These are phyloP conservation scores for Wickerhamia fluorescens DNA, from an alignment of 805 yeast genomes.

Conservation along the genomic window DNA sequence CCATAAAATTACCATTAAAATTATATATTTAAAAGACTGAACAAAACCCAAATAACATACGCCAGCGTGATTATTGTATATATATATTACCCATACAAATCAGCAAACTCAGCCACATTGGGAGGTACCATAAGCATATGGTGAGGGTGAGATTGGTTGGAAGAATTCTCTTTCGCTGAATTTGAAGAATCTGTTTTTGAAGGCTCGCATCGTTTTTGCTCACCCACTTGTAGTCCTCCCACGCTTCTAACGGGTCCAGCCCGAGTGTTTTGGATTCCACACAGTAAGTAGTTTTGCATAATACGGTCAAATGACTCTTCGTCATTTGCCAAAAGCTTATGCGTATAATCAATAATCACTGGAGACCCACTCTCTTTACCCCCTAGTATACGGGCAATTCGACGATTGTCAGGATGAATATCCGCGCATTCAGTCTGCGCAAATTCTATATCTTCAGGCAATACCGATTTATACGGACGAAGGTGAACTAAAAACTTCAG, in stretches of 20 bases:
- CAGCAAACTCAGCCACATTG: conserved; percentile 39
- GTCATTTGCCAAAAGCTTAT: conserved; percentile 46
- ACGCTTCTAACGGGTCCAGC: not conserved
- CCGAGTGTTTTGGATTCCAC: conserved; percentile 20
- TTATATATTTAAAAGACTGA: conserved; percentile 1
- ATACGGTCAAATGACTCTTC: conserved; percentile 37
- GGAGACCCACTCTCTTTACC: conserved; percentile 20
- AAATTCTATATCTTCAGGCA: conserved; percentile 19
- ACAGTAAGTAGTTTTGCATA: conserved; percentile 30
- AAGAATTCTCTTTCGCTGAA: no score
- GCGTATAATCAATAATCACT: conserved; percentile 55
- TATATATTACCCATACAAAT: conserved; percentile 29
- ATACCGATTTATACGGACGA: conserved; percentile 12
- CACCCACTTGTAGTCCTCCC: no score
- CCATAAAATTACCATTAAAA: conserved; percentile 1
- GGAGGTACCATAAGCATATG: conserved; percentile 24
- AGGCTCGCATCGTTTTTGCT: no score
- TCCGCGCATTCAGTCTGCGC: conserved; percentile 21
- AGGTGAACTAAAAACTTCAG: conserved; percentile 15
- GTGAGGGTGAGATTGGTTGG: conserved; percentile 3
- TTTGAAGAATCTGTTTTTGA: no score
- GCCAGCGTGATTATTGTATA: no score
- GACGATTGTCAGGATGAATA: conserved; percentile 30
- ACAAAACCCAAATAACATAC: no score
- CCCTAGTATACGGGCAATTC: no score